Conservation (phyloP, 345 rosid species). For the Eutrema japonicum region DNA sequence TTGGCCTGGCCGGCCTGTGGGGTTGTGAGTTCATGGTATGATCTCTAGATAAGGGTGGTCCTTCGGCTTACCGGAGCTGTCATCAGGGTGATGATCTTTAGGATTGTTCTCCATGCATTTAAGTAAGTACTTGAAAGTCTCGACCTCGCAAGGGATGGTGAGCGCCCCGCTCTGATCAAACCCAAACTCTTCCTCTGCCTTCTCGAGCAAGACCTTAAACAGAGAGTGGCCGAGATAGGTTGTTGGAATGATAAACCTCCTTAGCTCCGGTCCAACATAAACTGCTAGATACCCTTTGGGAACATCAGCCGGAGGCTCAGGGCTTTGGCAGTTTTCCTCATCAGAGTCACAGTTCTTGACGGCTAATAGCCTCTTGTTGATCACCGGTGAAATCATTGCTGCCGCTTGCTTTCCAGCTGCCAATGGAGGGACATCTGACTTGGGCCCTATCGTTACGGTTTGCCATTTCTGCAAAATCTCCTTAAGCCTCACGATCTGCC, state of each 20-base stretch:
- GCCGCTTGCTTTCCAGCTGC: conserved; percentile 32
- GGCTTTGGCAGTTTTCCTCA: conserved; percentile 77
- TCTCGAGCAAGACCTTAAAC: conserved; percentile 84
- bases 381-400: conserved; percentile 49
- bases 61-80: conserved; percentile 39
- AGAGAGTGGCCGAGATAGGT: conserved; percentile 81
- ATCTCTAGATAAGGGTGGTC: conserved; percentile 1
- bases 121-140: conserved; percentile 90
- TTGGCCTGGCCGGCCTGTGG: too few species aligned
- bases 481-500: conserved; percentile 81
- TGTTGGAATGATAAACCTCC: conserved; percentile 93
- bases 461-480: conserved; percentile 96
- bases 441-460: conserved; percentile 61
- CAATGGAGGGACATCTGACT: conserved; percentile 39
- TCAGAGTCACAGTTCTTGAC: conserved; percentile 68
- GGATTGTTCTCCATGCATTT: conserved; percentile 75
- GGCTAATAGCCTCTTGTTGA: conserved; percentile 59
- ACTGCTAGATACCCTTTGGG: conserved; percentile 93
- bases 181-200: conserved; percentile 92
- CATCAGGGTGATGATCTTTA: conserved; percentile 51
- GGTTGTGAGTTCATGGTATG: not conserved
- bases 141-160: conserved; percentile 93
- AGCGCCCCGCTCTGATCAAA: conserved; percentile 84
- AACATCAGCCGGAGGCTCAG: conserved; percentile 74
- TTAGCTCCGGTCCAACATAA: conserved; percentile 85